These are phyloP conservation scores for Furcasterigmium furcatum DNA, from an alignment of 2,329 filamentous ascomycete genomes.

Conservation along the genomic window DNA sequence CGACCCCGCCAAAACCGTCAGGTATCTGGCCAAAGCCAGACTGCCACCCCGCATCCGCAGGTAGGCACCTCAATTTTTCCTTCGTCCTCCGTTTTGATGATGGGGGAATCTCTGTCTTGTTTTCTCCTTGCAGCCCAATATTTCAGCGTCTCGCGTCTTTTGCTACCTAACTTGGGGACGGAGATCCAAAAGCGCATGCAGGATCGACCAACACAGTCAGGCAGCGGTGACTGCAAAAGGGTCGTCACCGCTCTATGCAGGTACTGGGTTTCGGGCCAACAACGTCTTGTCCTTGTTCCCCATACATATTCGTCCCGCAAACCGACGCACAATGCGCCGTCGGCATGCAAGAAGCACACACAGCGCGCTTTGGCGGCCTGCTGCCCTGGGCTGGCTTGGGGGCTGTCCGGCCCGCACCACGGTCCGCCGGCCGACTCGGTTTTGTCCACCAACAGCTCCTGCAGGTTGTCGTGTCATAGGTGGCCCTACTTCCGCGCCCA, in stretches of 20 bases:
- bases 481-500: background rate
- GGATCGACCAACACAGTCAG: background rate
- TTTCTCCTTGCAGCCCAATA: background rate
- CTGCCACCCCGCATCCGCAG: too few relatives aligned
- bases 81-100: too few relatives aligned
- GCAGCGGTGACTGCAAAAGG: background rate
- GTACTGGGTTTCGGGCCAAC: constrained; percentile 4
- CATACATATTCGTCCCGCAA: background rate
- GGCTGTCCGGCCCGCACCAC: background rate
- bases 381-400: background rate
- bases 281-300: background rate
- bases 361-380: background rate
- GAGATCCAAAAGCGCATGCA: background rate
- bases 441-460: background rate
- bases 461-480: background rate
- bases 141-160: background rate
- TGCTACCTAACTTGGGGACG: background rate
- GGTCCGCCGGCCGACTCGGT: background rate
- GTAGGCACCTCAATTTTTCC: too few relatives aligned
- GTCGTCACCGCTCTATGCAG: constrained; percentile 1
- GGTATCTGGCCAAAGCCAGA: too few relatives aligned
- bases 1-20: too few relatives aligned
- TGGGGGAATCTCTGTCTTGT: too few relatives aligned
- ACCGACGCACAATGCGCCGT: background rate
- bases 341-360: background rate